Evolutionary conservation across 2,329 filamentous ascomycete species (phyloP), one percentile per base, ranked within the genome.

Genomic region (Lasiodiplodia citricola): DNA sequence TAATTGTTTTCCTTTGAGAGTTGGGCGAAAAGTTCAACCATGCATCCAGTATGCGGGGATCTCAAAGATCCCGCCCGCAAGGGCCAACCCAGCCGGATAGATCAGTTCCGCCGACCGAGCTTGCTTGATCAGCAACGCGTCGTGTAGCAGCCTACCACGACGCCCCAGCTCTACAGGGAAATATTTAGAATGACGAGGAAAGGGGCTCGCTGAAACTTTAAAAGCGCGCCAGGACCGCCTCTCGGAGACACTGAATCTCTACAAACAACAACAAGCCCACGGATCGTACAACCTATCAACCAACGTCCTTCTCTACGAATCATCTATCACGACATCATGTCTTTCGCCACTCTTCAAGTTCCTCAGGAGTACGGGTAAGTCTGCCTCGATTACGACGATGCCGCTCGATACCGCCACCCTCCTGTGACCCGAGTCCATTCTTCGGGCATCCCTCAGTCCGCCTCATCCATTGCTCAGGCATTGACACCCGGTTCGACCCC

Each of bases 361-460:
- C 73, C 75, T 10, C 65, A 68, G 41, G 72, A 75, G 16, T 79
- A 79, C 67, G 73, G 77, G 77, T 79, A 78, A 35, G 76, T 73
- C 13, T 38, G 62, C 11, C 41, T 18, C 54, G n/a, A 23, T 38
- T 52, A 11, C 67, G 21, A 13, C 18, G 52, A 66, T 69, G 35
- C 21, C 37, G 23, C 41, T 13, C 5, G 11, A 13, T 6, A 38
- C 60, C n/a, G 7, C 11, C 35, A 11, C 7, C n/a, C 44, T 28
- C 57, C 31, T n/a, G 2, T 10, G 31, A 35, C 31, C 31, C 31
- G 8, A 35, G 31, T 18, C 54, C 37, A 14, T 38, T 4, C 47
- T 8, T 10, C 7, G 31, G 31, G 8, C 14, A 28, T 3, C 35
- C 63, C 10, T 11, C 47, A 47, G 47, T 28, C 38, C 31, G 16